Evolutionary conservation across 306 rosid species (phyloP), one percentile per base, ranked within the genome.

Genomic region (Cucumis cinereus): DNA sequence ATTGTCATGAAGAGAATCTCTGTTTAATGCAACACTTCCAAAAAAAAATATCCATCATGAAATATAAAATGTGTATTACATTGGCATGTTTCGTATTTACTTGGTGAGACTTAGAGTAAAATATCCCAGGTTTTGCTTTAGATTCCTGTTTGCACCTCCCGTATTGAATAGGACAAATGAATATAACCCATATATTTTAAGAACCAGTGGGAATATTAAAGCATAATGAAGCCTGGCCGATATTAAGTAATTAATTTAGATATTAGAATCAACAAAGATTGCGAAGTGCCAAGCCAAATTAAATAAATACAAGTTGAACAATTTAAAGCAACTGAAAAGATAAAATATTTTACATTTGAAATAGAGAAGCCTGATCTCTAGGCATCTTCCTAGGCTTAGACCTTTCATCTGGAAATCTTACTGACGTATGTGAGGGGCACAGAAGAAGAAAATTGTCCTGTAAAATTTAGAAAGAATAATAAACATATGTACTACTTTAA

Each of bases 371-470:
- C 19, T 73, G 81, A 64, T 82, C 77, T 58, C 67, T 81, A 35
- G 28, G 55, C 36, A 53, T 83, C 41, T 87, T 87, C 77, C 77
- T 73, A 38, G 81, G 13, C 76, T 77, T 85, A 56, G 86, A 76
- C 80, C 83, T 87, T 85, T 94, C 98, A 57, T 60, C 64, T 36
- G 99, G 99, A 82, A 94, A 92, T 76, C 35, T 86, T 70, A 61
- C 77, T 26, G 81, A 77, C 74, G 89, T 73, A 86, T 94, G 99
- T 26, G 75, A 73, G 54, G 99, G 93, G 80, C 99, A 94, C 45
- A 94, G 92, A 88, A 94, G 53, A 55, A 92, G 92, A 83, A 64
- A 94, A 72, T 82, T 74, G 55, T 81, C 95, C 99, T 94, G 89
- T 50, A 61, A 61, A 78, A 78, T 78, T 38, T 75, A 80, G 52